Conservation (phyloP, 2,329 filamentous ascomycete genomes). For the Zymoseptoria pseudotritici region DNA sequence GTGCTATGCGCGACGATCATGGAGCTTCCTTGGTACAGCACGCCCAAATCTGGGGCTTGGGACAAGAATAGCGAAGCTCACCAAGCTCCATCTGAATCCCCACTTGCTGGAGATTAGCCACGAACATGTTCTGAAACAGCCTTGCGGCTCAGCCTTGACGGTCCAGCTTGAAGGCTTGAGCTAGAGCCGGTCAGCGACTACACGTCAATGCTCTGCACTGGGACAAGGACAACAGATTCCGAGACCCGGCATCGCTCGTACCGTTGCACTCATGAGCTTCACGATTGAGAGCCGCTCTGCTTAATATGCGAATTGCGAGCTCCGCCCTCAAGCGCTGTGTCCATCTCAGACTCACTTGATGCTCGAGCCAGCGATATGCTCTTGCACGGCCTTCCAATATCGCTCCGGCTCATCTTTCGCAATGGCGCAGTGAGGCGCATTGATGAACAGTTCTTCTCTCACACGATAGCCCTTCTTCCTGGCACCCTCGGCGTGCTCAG, state of each 20-base stretch:
- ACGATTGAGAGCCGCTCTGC: not conserved
- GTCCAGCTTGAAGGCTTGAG: too few species aligned
- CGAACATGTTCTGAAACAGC: too few species aligned
- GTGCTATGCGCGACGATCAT: not conserved
- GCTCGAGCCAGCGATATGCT: not conserved
- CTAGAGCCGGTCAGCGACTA: too few species aligned
- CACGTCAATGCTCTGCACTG: not conserved
- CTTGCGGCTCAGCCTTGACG: too few species aligned
- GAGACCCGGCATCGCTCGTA: not conserved
- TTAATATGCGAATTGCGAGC: not conserved
- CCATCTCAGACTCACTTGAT: not conserved
- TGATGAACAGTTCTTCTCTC: constrained; percentile 48
- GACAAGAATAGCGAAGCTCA: not conserved
- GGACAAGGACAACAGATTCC: not conserved
- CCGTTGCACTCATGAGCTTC: not conserved
- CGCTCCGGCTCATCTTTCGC: constrained; percentile 45
- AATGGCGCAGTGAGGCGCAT: constrained; percentile 55
- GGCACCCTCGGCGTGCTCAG: constrained; percentile 46
- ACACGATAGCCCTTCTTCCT: constrained; percentile 44
- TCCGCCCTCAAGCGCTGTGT: not conserved
- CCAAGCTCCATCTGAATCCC: not conserved
- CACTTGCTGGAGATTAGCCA: not conserved
- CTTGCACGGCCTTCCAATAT: constrained; percentile 46
- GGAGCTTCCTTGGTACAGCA: not conserved
- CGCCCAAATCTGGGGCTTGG: not conserved